Percentiles rank a stretch among this genome's conserved stretches.
Conservation (phyloP, 2,329 filamentous ascomycete species). For the Achaetomium macrosporum region DNA sequence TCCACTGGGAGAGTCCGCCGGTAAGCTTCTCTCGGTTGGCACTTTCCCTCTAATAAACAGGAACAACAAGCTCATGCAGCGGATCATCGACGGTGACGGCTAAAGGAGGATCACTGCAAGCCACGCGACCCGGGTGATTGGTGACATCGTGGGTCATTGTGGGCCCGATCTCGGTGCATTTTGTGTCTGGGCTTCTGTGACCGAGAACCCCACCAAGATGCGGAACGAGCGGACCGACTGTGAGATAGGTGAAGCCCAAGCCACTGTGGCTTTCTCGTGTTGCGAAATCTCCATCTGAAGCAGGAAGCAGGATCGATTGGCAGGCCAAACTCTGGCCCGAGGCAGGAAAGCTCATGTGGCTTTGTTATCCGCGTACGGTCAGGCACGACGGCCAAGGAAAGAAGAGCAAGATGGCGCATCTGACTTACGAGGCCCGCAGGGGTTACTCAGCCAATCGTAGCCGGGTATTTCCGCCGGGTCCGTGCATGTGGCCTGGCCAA, state of each 20-base stretch:
- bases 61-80: background rate
- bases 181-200: background rate
- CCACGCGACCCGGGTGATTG: conserved; percentile 5
- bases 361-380: background rate
- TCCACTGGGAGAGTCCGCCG: too few species aligned
- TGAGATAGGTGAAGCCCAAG: too few species aligned
- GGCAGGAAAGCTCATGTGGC: background rate
- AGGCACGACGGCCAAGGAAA: background rate
- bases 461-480: background rate
- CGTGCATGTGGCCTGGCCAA: background rate
- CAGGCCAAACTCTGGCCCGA: background rate
- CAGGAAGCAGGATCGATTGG: conserved; percentile 1
- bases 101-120: conserved; percentile 1
- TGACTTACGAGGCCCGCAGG: background rate
- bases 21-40: too few species aligned
- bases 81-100: background rate
- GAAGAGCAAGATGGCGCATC: conserved; percentile 3
- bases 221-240: background rate
- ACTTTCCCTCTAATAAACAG: too few species aligned
- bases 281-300: background rate
- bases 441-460: background rate
- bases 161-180: conserved; percentile 4
- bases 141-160: background rate
- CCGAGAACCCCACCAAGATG: too few species aligned
- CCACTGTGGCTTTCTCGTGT: background rate